Evolutionary conservation across 2,329 filamentous ascomycete genomes (phyloP).

Genomic region (Endocalyx cinctus): DNA sequence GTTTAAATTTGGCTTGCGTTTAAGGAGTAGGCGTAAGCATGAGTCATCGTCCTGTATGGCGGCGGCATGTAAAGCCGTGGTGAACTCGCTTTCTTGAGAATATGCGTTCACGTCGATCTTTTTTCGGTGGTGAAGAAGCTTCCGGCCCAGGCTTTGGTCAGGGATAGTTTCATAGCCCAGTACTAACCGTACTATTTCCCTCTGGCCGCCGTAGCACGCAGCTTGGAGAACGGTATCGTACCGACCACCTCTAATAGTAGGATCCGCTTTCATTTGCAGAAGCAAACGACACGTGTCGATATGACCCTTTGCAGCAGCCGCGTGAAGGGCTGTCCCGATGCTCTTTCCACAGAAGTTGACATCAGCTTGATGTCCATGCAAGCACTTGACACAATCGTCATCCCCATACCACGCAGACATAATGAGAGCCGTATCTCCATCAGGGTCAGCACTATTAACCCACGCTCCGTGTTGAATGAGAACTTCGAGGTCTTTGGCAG

Average conservation of each 20-base stretch:
- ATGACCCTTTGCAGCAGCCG: slow-evolving; percentile 10
- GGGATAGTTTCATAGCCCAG: neutral
- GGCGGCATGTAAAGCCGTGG: neutral
- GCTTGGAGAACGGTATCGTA: neutral
- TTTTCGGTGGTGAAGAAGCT: neutral
- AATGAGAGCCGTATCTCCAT: slow-evolving; percentile 35
- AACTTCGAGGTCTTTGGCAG: slow-evolving; percentile 23
- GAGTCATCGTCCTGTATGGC: neutral
- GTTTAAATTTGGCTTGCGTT: neutral
- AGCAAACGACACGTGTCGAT: neutral
- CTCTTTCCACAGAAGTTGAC: slow-evolving; percentile 27
- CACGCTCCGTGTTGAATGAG: slow-evolving; percentile 33
- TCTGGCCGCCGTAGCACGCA: neutral
- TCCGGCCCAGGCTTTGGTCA: neutral
- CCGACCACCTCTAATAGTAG: neutral
- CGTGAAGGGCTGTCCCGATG: slow-evolving; percentile 21
- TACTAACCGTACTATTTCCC: neutral
- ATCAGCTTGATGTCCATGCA: slow-evolving; percentile 31
- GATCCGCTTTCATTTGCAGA: neutral
- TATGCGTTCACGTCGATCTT: neutral
- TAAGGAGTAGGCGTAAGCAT: slow-evolving; percentile 1
- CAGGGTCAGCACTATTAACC: slow-evolving; percentile 29
- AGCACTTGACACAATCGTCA: slow-evolving; percentile 25
- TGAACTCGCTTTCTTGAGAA: neutral
- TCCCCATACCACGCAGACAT: slow-evolving; percentile 30